Evolutionary conservation across 2,329 filamentous ascomycete genomes (phyloP).

Genomic region (Fusarium kyushuense): DNA sequence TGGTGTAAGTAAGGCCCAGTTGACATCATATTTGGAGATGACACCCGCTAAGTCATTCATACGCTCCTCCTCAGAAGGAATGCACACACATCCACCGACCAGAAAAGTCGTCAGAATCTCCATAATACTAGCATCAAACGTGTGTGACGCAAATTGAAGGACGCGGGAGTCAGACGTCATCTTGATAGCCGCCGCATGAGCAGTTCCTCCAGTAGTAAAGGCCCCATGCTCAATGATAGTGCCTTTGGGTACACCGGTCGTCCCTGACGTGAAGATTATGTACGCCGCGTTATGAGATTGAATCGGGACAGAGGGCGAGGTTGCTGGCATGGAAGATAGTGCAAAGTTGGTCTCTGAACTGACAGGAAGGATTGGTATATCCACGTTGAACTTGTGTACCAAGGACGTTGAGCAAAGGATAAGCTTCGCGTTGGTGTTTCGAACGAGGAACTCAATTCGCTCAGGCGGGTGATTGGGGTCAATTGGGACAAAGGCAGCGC

Average conservation of each 20-base stretch:
- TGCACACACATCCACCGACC: slow-evolving; percentile 34
- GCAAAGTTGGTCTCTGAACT: not conserved
- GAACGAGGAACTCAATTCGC: slow-evolving; percentile 24
- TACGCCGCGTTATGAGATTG: slow-evolving; percentile 22
- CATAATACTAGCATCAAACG: slow-evolving; percentile 38
- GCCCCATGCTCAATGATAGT: slow-evolving; percentile 37
- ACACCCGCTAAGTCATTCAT: slow-evolving; percentile 29
- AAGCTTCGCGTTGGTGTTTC: slow-evolving; percentile 26
- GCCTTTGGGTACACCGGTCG: slow-evolving; percentile 37
- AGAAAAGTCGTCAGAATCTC: slow-evolving; percentile 42
- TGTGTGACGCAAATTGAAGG: slow-evolving; percentile 30
- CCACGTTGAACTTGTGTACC: not conserved
- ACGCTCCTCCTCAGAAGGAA: slow-evolving; percentile 33
- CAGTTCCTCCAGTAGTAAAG: slow-evolving; percentile 16
- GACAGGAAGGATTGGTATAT: not conserved
- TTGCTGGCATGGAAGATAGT: accelerated
- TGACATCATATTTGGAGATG: slow-evolving; percentile 22
- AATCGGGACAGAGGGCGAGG: not conserved
- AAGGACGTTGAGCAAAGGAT: slow-evolving; percentile 23
- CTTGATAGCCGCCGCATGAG: slow-evolving; percentile 33
- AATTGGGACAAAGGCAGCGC: slow-evolving; percentile 49
- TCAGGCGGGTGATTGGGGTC: slow-evolving; percentile 55
- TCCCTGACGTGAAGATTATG: slow-evolving; percentile 42
- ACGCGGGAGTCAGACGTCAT: slow-evolving; percentile 33
- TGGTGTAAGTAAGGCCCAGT: slow-evolving; percentile 39